Evolutionary conservation across 1,284 basidiomycete genomes (phyloP), one percentile per base, ranked within the genome.

Genomic region (Austroboletus novae-zelandiae): DNA sequence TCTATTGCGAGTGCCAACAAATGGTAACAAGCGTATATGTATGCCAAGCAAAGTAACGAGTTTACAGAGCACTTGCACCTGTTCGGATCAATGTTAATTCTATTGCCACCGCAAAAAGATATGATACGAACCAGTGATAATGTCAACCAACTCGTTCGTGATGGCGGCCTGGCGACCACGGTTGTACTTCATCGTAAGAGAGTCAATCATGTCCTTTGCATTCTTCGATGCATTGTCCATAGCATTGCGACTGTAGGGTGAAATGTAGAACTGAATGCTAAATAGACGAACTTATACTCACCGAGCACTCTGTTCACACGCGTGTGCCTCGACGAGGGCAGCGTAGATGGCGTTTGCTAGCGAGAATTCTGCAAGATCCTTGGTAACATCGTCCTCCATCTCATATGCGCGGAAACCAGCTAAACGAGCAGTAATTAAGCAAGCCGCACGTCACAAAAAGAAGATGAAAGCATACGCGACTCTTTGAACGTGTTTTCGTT

Each of bases 201-300:
- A 74, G 58, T 73, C 74, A 65, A 95, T 95, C 93, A 96, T 95
- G 72, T 94, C 93, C 47, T 76, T 80, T 52, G 96, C 97, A 74
- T 99, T 99, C 87, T 95, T 99, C 59, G 95, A 96, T 47, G 96
- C 97, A 69, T 96, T 99, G 85, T 99, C 96, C 96, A 99, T 99
- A 68, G 97, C 96, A 65, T 97, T 98, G 62, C 96, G 90, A 74
- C 94, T 82, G 49, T 57, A 9, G 40, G 35, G 42, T 52, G 31
- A 45, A 52, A 54, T 10, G 36, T 41, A 13, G 32, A 30, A 45
- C 58, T 64, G 46, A 64, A 41, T 40, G 14, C 23, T 17, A 36
- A 29, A 23, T 11, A 0, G 10, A 32, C 18, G 49, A 6, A 20
- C 65, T 25, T 42, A 13, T 23, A 48, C 77, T 27, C 71, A 89